Percentiles rank a stretch among this genome's conserved stretches.
These are phyloP conservation scores for Coffea canephora DNA, from an alignment of 257 asterid genomes.

Conservation along the genomic window DNA sequence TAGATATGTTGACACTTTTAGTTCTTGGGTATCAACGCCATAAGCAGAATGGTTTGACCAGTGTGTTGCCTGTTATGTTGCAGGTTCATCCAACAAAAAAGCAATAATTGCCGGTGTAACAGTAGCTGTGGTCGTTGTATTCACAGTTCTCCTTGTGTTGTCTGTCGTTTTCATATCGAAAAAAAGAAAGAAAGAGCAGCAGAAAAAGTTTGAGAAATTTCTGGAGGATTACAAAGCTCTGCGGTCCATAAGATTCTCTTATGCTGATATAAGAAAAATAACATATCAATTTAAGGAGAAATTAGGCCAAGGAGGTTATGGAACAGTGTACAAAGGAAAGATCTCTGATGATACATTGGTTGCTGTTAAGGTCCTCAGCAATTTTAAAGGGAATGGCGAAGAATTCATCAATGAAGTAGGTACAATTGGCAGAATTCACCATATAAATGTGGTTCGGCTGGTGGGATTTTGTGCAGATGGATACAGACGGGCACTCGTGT, in stretches of 20 bases:
- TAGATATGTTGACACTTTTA: not conserved
- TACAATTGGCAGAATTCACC: conserved; percentile 68
- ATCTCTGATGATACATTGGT: conserved; percentile 54
- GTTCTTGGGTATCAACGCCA: not conserved
- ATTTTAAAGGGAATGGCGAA: conserved; percentile 55
- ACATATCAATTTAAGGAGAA: conserved; percentile 51
- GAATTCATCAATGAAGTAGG: conserved; percentile 70
- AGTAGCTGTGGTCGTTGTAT: conserved; percentile 4
- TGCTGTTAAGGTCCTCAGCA: conserved; percentile 64
- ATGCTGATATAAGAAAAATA: conserved; percentile 54
- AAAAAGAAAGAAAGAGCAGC: conserved; percentile 26
- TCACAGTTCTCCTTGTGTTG: conserved; percentile 15
- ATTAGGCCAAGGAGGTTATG: conserved; percentile 49
- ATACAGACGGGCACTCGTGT: conserved; percentile 57
- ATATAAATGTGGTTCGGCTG: conserved; percentile 62
- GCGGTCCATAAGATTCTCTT: conserved; percentile 59
- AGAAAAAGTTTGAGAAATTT: conserved; percentile 39
- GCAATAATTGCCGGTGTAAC: conserved; percentile 27
- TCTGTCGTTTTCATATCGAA: not conserved
- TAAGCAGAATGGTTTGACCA: not conserved
- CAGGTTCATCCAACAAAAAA: conserved; percentile 36
- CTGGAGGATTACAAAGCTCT: conserved; percentile 64
- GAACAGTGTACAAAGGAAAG: conserved; percentile 64
- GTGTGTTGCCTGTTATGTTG: not conserved
- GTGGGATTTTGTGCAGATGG: conserved; percentile 82